phyloP scores from a whole-genome alignment of 371 early-diverging fungal genomes.

The Zychaea mexicana region DNA sequence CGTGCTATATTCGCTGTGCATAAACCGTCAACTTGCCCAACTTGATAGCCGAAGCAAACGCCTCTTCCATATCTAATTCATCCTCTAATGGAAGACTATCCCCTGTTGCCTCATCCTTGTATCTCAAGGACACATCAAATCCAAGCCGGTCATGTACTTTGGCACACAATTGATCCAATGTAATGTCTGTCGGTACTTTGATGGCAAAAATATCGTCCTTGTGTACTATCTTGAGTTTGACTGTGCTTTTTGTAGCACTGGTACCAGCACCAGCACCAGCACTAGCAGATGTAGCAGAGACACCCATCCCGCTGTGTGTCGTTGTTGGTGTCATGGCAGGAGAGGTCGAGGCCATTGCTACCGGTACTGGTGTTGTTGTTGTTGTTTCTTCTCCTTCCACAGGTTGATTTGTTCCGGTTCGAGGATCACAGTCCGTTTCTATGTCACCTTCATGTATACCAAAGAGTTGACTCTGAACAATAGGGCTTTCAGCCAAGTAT shows the following conservation, averaged over 20 bases:
- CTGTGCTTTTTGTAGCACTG: conserved; percentile 13
- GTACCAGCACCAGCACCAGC: not conserved
- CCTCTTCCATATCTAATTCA: conserved; percentile 36
- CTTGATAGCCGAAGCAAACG: conserved; percentile 37
- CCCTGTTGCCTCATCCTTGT: conserved; percentile 31
- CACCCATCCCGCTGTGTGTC: not conserved
- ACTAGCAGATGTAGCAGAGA: too few species aligned
- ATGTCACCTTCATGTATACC: conserved; percentile 70
- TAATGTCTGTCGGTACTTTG: conserved; percentile 63
- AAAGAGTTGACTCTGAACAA: conserved; percentile 65
- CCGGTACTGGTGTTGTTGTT: conserved; percentile 5
- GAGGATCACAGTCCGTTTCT: conserved; percentile 55
- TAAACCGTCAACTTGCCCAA: conserved; percentile 50
- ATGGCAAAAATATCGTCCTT: conserved; percentile 77
- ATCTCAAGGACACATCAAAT: conserved; percentile 29
- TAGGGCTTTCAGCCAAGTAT: conserved; percentile 56
- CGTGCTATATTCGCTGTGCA: conserved; percentile 22
- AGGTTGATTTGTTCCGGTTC: conserved; percentile 1
- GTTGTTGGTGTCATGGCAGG: conserved; percentile 4
- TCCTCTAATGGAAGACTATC: conserved; percentile 25
- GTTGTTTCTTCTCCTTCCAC: not conserved
- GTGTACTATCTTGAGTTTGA: conserved; percentile 74
- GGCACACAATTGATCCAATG: conserved; percentile 53
- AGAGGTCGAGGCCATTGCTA: conserved; percentile 4
- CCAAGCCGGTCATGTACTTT: conserved; percentile 66